Conservation (phyloP, 2,329 filamentous ascomycete genomes). For the Fusarium humuli region DNA sequence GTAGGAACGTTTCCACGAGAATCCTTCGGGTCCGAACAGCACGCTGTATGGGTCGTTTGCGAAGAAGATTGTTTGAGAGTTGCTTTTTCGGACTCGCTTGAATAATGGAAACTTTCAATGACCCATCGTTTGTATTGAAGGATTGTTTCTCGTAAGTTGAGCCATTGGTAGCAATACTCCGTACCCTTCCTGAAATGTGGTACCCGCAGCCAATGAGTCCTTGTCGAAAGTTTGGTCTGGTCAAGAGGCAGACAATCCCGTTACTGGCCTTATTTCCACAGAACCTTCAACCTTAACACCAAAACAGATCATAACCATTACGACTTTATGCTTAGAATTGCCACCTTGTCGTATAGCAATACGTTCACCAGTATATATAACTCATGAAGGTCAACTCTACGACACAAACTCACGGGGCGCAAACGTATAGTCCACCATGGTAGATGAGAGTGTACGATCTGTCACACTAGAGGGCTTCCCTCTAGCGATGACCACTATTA, state of each 20-base stretch:
- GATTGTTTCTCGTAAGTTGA: not conserved
- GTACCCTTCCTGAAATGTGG: not conserved
- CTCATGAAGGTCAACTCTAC: not conserved
- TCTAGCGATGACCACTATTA: not conserved
- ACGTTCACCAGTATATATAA: not conserved
- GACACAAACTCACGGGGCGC: not conserved
- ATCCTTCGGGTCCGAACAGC: not conserved
- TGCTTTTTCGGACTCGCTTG: not conserved
- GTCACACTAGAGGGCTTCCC: not conserved
- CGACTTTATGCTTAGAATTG: not conserved
- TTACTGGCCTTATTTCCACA: not conserved
- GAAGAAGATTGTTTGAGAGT: not conserved
- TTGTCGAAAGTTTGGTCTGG: not conserved
- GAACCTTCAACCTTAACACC: not conserved
- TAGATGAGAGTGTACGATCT: not conserved
- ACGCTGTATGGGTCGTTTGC: not conserved
- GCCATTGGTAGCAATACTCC: not conserved
- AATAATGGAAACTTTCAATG: not conserved
- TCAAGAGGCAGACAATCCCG: not conserved
- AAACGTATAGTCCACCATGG: not conserved
- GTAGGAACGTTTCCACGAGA: not conserved
- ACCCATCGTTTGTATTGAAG: not conserved
- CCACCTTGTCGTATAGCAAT: not conserved
- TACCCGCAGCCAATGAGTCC: not conserved
- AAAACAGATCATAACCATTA: not conserved